Conservation (phyloP, 345 rosid genomes). For the Bruguiera sexangula region DNA sequence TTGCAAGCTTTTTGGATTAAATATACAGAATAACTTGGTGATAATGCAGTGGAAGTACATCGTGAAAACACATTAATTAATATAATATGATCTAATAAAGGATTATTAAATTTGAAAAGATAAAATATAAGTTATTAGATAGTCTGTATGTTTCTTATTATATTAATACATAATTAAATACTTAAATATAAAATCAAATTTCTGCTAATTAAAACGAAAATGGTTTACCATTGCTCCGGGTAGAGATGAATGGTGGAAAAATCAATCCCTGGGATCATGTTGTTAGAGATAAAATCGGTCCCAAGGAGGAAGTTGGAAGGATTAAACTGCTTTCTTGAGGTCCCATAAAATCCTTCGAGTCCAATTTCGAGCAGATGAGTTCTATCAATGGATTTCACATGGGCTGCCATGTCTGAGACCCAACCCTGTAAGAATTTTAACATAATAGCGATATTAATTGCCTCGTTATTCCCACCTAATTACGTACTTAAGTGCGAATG, state of each 20-base stretch:
- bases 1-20: no score
- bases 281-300: constrained; percentile 64
- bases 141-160: no score
- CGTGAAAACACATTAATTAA: no score
- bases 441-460: no score
- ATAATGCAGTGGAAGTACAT: no score
- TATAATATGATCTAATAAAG: no score
- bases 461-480: no score
- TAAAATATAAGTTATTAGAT: no score
- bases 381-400: constrained; percentile 62
- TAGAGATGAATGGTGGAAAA: constrained; percentile 72
- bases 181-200: background rate
- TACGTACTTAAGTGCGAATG: no score
- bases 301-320: constrained; percentile 35
- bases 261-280: constrained; percentile 54
- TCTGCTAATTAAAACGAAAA: background rate
- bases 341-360: constrained; percentile 83
- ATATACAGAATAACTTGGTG: no score
- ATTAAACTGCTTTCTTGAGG: constrained; percentile 49
- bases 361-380: constrained; percentile 65
- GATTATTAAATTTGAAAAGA: no score
- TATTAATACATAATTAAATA: background rate
- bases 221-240: constrained; percentile 63
- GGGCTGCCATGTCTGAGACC: constrained; percentile 62
- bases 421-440: constrained; percentile 37